Base-by-base conservation (phyloP, 108 stramenopile species). In the Cyclotella sp. region DNA sequence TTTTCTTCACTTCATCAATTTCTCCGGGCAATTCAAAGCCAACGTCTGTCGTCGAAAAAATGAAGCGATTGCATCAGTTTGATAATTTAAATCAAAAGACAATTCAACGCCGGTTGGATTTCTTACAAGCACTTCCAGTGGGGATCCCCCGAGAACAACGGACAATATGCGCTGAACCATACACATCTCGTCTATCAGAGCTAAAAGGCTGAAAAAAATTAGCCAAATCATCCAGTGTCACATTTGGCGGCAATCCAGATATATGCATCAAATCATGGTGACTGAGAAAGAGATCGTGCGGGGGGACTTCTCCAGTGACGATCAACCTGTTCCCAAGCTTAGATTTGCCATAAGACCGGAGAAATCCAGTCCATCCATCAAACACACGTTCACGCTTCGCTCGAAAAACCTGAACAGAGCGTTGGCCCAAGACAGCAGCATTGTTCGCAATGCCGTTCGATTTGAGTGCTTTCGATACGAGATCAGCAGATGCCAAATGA, bases 271-370 rank as follows among this genome's bases (percentile, higher is more conserved):
- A 65, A 73, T 76, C 79, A n/a, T 88, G 76, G 67, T 95, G 94
- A 68, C 88, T 85, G n/a, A 89, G 70, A 65, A 74, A 92, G 58
- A 95, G 88, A 18, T 87, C 77, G 34, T 88, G 81, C 57, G 92
- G 90, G 19, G 94, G 94, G 71, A 91, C 83, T 51, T 95, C 92
- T 8, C 91, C 90, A 49, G 90, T 90, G 13, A 95, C 92, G 65
- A 93, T 81, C 43, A 95, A 75, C 22, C 80, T 64, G 5, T 81
- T 84, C 5, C 73, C 80, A 19, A 79, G 72, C 73, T 90, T 89
- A 9, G 84, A 78, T 26, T 55, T 46, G 39, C 83, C 87, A 55
- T 78, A 70, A 2, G 54, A 40, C 27, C 63, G 72, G 55, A 70
- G 66, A 39, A 78, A 67, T 10, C 87, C 86, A 34, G 72, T 64